Percentiles rank a stretch among this genome's conserved stretches.
phyloP scores from a whole-genome alignment of 2,329 filamentous ascomycete genomes.

The Emydomyces testavorans region DNA sequence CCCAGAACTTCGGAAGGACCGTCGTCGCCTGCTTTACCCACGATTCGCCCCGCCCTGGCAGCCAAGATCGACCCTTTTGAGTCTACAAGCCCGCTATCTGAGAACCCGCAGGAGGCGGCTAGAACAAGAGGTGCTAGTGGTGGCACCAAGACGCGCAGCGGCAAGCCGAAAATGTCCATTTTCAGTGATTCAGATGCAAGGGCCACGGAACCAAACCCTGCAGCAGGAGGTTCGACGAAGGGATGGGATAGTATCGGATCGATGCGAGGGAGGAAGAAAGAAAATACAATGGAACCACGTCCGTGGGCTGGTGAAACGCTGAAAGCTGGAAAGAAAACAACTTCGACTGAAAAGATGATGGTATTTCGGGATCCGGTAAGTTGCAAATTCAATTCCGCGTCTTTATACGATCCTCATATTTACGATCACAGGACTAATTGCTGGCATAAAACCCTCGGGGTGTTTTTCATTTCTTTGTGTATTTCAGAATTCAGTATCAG shows the following conservation, averaged over 20 bases:
- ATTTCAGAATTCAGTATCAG: conserved; percentile 38
- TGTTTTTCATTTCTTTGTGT: conserved; percentile 37
- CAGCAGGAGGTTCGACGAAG: conserved; percentile 45
- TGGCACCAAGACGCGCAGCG: conserved; percentile 48
- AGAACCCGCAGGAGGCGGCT: conserved; percentile 52
- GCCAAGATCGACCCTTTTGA: conserved; percentile 78
- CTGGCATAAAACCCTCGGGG: conserved; percentile 33
- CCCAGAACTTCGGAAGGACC: conserved; percentile 54
- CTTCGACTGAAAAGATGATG: conserved; percentile 65
- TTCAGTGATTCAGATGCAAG: conserved; percentile 66
- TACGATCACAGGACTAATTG: conserved; percentile 95
- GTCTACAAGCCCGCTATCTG: conserved; percentile 38
- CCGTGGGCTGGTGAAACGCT: conserved; percentile 89
- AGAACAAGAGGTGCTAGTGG: conserved; percentile 41
- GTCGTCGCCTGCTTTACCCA: conserved; percentile 75
- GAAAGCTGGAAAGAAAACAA: conserved; percentile 74
- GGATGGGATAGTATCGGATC: conserved; percentile 92
- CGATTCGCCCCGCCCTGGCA: conserved; percentile 68
- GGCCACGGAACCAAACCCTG: conserved; percentile 46
- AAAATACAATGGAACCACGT: conserved; percentile 74
- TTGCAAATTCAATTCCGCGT: conserved; percentile 30
- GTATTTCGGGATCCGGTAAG: conserved; percentile 96
- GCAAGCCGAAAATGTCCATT: conserved; percentile 73
- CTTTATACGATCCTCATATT: conserved; percentile 48
- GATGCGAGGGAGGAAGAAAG: conserved; percentile 79